These are phyloP conservation scores for Monosporascus sp. DNA, from an alignment of 2,329 filamentous ascomycete species.

Conservation along the genomic window DNA sequence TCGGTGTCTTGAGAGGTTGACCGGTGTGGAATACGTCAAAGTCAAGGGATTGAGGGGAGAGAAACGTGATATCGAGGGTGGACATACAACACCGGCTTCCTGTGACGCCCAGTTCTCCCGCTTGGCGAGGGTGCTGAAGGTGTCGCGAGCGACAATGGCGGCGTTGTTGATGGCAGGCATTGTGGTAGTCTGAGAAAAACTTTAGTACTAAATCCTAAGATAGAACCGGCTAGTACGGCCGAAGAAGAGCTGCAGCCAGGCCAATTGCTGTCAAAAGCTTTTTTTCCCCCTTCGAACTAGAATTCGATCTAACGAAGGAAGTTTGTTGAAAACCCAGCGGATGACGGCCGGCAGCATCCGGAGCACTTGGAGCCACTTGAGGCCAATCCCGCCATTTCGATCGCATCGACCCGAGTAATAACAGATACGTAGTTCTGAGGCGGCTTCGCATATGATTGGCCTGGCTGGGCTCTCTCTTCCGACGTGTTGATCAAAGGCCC, in stretches of 20 bases:
- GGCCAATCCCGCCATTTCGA: neutral
- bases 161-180: constrained; percentile 30
- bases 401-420: neutral
- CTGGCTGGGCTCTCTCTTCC: neutral
- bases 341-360: neutral
- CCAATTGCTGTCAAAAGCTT: constrained; percentile 6
- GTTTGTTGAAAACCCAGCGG: neutral
- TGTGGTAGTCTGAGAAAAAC: constrained; percentile 14
- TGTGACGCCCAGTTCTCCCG: constrained; percentile 26
- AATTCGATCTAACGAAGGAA: neutral
- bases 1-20: too few species aligned
- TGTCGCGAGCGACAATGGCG: constrained; percentile 28
- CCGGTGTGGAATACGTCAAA: too few species aligned
- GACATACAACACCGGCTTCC: constrained; percentile 5
- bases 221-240: neutral
- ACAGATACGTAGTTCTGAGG: neutral
- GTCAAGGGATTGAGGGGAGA: neutral
- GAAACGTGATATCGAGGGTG: neutral
- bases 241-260: constrained; percentile 1
- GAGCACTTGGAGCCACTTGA: neutral
- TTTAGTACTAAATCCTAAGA: constrained; percentile 6
- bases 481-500: neutral
- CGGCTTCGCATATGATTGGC: neutral
- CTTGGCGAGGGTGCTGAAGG: constrained; percentile 22
- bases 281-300: neutral